Evolutionary conservation across 2,329 filamentous ascomycete species (phyloP).

Genomic region (Colletotrichum sp.): DNA sequence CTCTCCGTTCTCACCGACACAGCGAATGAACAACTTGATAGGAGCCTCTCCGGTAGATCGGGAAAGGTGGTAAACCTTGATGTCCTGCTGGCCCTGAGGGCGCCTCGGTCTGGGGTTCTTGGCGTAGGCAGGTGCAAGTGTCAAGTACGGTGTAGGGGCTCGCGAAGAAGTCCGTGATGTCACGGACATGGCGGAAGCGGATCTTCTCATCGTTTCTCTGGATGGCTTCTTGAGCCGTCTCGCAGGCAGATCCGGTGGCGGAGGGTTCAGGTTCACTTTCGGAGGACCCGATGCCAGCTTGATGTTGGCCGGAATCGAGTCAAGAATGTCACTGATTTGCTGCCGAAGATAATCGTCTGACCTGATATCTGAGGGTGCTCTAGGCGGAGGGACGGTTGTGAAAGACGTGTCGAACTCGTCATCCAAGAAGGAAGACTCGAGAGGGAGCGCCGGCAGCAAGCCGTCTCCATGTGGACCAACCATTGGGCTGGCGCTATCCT

Average conservation of each 20-base stretch:
- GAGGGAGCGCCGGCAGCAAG: constrained; percentile 40
- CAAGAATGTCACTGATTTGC: constrained; percentile 80
- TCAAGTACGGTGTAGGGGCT: constrained; percentile 70
- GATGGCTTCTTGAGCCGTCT: constrained; percentile 50
- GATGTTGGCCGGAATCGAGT: constrained; percentile 80
- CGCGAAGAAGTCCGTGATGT: constrained; percentile 43
- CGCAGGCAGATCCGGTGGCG: constrained; percentile 61
- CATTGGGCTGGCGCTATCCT: constrained; percentile 15
- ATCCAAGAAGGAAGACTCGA: constrained; percentile 49
- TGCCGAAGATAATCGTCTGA: constrained; percentile 75
- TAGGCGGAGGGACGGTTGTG: constrained; percentile 37
- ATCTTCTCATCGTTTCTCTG: constrained; percentile 49
- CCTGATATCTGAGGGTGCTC: constrained; percentile 39
- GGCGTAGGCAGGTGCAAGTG: constrained; percentile 65
- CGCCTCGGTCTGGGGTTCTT: constrained; percentile 54
- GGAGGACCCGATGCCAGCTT: constrained; percentile 64
- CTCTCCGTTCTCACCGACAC: constrained; percentile 88
- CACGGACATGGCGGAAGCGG: constrained; percentile 53
- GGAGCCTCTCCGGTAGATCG: constrained; percentile 83
- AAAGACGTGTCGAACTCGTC: constrained; percentile 51
- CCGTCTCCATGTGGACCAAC: constrained; percentile 14
- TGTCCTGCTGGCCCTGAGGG: constrained; percentile 68
- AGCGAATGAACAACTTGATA: constrained; percentile 92
- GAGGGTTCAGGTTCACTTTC: constrained; percentile 60
- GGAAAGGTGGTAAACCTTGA: constrained; percentile 91